Percentiles rank a stretch among this genome's conserved stretches.
Conservation (phyloP, 495 filamentous ascomycete species). For the Penicillium fimorum region DNA sequence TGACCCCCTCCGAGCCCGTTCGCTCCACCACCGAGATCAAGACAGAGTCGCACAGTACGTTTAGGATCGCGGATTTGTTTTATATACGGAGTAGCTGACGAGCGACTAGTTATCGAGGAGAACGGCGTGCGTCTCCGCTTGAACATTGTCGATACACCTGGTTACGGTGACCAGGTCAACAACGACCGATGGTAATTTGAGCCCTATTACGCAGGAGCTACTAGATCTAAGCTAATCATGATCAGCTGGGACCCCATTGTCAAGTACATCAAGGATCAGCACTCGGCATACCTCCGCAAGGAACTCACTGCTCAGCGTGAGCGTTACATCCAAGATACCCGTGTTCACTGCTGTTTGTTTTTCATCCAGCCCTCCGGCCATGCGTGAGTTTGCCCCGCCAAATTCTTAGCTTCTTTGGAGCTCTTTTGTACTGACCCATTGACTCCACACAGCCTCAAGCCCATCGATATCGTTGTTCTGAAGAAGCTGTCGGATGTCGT, state of each 20-base stretch:
- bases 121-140: conserved; percentile 77
- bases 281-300: conserved; percentile 99
- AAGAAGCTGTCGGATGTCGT: conserved; percentile 99
- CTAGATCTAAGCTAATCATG: conserved; percentile 26
- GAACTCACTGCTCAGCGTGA: conserved; percentile 99
- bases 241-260: conserved; percentile 86
- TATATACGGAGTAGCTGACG: conserved; percentile 19
- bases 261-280: conserved; percentile 99
- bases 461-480: conserved; percentile 98
- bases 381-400: conserved; percentile 54
- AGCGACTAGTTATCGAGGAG: conserved; percentile 83
- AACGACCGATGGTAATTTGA: conserved; percentile 68
- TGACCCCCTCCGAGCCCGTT: conserved; percentile 86
- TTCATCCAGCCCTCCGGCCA: conserved; percentile 99
- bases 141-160: conserved; percentile 79
- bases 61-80: neutral
- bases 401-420: neutral
- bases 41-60: conserved; percentile 83
- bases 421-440: neutral
- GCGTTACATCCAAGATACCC: conserved; percentile 97
- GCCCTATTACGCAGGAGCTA: conserved; percentile 4
- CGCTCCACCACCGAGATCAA: conserved; percentile 98
- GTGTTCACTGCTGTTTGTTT: conserved; percentile 99
- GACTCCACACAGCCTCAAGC: conserved; percentile 63
- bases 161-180: conserved; percentile 79